These are phyloP conservation scores for Naganishia onofrii DNA, from an alignment of 768 basidiomycete species.

Conservation along the genomic window DNA sequence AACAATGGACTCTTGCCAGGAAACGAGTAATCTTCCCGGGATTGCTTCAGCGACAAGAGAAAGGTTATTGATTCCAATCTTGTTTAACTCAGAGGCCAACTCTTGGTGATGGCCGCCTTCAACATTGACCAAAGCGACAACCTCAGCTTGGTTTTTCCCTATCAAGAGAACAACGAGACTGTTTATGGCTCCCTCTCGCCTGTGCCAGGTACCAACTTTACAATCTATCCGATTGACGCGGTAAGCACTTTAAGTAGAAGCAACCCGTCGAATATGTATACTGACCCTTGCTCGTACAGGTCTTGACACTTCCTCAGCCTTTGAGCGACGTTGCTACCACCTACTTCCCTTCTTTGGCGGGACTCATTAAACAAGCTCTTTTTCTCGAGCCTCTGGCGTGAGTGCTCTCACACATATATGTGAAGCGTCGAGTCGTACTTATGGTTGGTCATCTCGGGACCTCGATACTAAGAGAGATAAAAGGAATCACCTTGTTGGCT, in stretches of 20 bases:
- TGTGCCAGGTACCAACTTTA: constrained; percentile 44
- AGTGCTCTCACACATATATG: background rate
- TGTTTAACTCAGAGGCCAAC: constrained; percentile 8
- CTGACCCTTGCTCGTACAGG: constrained; percentile 17
- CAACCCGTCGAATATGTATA: background rate
- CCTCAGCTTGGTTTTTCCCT: constrained; percentile 51
- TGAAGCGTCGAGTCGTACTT: background rate
- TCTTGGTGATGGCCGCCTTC: constrained; percentile 37
- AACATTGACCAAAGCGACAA: constrained; percentile 21
- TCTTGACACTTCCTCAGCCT: constrained; percentile 61
- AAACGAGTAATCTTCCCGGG: constrained; percentile 14
- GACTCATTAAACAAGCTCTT: constrained; percentile 48
- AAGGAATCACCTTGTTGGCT: constrained; percentile 67
- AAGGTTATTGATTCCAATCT: constrained; percentile 26
- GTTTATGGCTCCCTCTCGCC: constrained; percentile 39
- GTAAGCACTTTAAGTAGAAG: constrained; percentile 18
- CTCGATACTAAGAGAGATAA: constrained; percentile 36
- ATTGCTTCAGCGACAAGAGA: constrained; percentile 26
- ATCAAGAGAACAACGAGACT: constrained; percentile 57
- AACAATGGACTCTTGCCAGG: constrained; percentile 41
- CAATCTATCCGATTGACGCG: constrained; percentile 44
- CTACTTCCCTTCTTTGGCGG: constrained; percentile 56
- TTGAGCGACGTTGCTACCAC: constrained; percentile 54
- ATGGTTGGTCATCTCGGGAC: background rate
- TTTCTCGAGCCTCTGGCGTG: constrained; percentile 53